Base-by-base conservation (phyloP, 352 stramenopile species). In the Phytophthora chlamydospora region DNA sequence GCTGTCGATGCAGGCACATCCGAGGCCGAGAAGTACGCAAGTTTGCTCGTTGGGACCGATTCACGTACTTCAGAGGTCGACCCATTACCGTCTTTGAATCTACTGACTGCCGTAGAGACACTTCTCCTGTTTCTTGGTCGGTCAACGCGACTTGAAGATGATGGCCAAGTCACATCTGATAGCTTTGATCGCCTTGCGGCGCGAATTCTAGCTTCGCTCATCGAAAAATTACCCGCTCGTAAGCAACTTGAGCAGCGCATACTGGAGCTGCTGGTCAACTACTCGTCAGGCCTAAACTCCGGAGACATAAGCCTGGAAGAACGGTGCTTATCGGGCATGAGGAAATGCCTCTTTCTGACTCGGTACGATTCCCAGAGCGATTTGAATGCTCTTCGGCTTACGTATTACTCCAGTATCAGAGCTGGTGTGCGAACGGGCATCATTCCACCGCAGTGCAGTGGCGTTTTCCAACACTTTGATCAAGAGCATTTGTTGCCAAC, bases 311-410 rank as follows among this genome's bases (percentile, higher is more conserved):
- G 21, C 17, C 36, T 65, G 16, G 39, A 64, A 50, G 54, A 69
- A 9, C 61, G 56, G 13, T 69, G 54, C 11, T n/a, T 69, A 2
- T 3, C 6, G 14, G 61, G 61, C 0, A 42, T 65, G 1, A 62
- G 61, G 17, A 57, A 65, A 19, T 82, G 68, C 13, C 64, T 86
- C 29, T 42, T 38, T 5, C 40, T 86, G 21, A 83, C 76, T 2
- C 71, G 64, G 10, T 83, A 78, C 53, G 71, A 78, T 33, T 86
- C 76, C 32, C 56, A 69, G 27, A 83, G 74, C 43, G 65, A 78
- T 12, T 27, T 83, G 3, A 75, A 83, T 41, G 24, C 36, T 0
- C 29, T 86, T 27, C 52, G 63, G 6, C 47, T 65, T 4, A 76
- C 76, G 4, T 86, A 83, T 49, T 82, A 75, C 32, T 51, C 66